phyloP scores from a whole-genome alignment of 1,139 yeast species.

The Candida labiduridarum region DNA sequence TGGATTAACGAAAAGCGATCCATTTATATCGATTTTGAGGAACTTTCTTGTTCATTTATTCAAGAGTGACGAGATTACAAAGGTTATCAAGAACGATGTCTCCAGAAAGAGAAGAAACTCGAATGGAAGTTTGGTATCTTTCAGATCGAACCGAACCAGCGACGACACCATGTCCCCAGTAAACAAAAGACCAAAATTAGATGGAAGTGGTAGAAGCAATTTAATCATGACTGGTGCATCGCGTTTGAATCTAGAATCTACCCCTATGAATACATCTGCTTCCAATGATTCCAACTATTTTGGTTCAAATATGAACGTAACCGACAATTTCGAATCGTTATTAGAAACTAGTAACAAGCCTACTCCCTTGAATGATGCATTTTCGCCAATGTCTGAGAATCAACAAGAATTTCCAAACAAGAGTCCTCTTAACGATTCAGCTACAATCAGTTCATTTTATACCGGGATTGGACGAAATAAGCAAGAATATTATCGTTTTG shows the following conservation, averaged over 20 bases:
- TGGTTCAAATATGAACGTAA: not conserved
- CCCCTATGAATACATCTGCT: constrained; percentile 4
- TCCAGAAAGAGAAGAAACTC: constrained; percentile 17
- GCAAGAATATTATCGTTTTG: constrained; percentile 31
- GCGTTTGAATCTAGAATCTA: not conserved
- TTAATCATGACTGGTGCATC: constrained; percentile 1
- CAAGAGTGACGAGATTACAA: constrained; percentile 39
- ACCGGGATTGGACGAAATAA: constrained; percentile 18
- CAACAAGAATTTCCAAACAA: not conserved
- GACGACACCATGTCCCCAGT: constrained; percentile 3
- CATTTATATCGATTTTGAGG: constrained; percentile 42
- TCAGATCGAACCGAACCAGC: constrained; percentile 6
- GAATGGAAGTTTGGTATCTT: constrained; percentile 11
- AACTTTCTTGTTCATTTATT: constrained; percentile 39
- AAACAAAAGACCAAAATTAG: constrained; percentile 4
- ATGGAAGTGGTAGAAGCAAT: not conserved
- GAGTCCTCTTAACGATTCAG: constrained; percentile 21
- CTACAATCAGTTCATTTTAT: constrained; percentile 25
- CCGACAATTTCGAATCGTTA: constrained; percentile 3
- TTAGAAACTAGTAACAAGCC: not conserved
- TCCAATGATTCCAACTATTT: constrained; percentile 7
- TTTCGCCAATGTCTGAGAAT: constrained; percentile 15
- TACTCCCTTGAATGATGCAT: constrained; percentile 10
- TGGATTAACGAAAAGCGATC: constrained; percentile 47
- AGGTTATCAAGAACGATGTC: constrained; percentile 29